Base-by-base conservation (phyloP, 169 alveolate species). In the Plasmodium malariae region DNA sequence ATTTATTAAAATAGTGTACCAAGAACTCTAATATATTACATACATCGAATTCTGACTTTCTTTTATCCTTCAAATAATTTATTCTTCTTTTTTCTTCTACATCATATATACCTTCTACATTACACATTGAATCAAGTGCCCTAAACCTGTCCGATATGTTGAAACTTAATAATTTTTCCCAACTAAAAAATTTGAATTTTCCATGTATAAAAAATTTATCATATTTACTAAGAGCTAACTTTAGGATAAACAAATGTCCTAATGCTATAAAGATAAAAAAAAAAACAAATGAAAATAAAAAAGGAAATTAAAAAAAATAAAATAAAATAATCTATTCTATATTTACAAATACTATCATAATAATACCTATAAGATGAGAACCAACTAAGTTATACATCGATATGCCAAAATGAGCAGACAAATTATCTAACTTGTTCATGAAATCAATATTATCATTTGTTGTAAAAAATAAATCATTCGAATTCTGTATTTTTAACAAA, bases 21-120 rank as follows among this genome's bases (percentile, higher is more conserved):
- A 74, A 48, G 60, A 74, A 74, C 43, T 74, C 88, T 59, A 74
- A 36, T 24, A 74, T 60, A 59, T 34, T 74, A 62, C 88, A 74
- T 48, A 60, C 74, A 24, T 37, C 74, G 5, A 17, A 37, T 48
- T 63, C 2, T 24, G 34, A 2, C 43, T 9, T 17, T 21, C 74
- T 74, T 32, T 60, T 37, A 24, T 24, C 34, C 57, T 74, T 62
- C 62, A 60, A 60, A 74, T 59, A 74, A 26, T 9, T 14, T 11
- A 30, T 43, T 74, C 88, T 74, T 60, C 88, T 43, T 43, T 74
- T 74, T 32, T 26, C n/a, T 37, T 9, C 3, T 17, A 37, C 60
- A 40, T 59, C 62, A 37, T 40, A 51, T 9, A 3, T 43, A 60
- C 73, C 74, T 32, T 60, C 51, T 3, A 51, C 68, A 59, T 60